Evolutionary conservation across 768 basidiomycete genomes (phyloP), one percentile per base, ranked within the genome.

Genomic region (Piloderma croceum): DNA sequence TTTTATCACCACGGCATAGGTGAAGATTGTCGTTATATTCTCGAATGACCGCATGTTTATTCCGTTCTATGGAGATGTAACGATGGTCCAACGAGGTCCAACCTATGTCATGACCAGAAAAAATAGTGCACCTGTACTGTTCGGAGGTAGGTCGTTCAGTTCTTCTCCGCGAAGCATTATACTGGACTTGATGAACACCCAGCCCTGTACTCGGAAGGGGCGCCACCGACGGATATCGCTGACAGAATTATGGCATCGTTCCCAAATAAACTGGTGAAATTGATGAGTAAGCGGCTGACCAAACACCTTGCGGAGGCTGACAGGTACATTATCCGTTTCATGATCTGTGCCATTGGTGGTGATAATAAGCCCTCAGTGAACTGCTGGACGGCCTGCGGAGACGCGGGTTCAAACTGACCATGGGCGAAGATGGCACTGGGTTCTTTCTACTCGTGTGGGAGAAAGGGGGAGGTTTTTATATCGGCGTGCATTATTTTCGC

Each of bases 31-130:
- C 27, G 27, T 29, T 29, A 9, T 29, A 29, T 29, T 29, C 27
- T 9, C 27, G 0, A 10, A 7, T 41, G 24, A 29, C 19, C 20
- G 19, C 18, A 12, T 15, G 21, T 22, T 18, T 11, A 11, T 37
- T 13, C 29, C 32, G n/a, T 36, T 7, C 9, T 29, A 7, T 27
- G 18, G 32, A 69, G 69, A 71, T 32, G 59, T 70, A 4, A 72
- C 71, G 6, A 69, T 74, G 63, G 61, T 64, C 42, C 78, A 78
- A 50, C 63, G 78, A 3, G 60, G 65, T 10, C 67, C 76, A 1
- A 79, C 74, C 1, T 80, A 77, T 47, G 60, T 78, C 45, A 70
- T 76, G 66, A 64, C 66, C 0, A 61, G 60, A 5, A 62, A 64
- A 37, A 63, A 69, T 37, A 68, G 73, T n/a, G n/a, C n/a, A n/a